Base-by-base conservation (phyloP, 176 grass and related monocot species). In the Bromus sterilis region DNA sequence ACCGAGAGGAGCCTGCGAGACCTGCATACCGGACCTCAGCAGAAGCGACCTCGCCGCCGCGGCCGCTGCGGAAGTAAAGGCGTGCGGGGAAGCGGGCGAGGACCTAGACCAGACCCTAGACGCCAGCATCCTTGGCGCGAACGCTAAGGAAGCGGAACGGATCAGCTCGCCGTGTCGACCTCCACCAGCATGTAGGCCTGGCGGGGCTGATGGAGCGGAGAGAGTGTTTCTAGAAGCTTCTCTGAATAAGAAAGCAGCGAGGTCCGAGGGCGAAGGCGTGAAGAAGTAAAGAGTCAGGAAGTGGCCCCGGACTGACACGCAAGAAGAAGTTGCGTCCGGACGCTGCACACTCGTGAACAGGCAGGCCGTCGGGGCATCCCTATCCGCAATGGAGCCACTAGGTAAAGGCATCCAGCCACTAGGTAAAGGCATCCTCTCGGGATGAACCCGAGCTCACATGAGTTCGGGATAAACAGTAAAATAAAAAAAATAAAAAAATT, bases 51-150 rank as follows among this genome's bases (percentile, higher is more conserved):
- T 70, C 71, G 53, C 85, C 71, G 64, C 36, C 35, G 46, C 20
- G 7, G 48, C 35, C 21, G 71, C 30, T 24, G 51, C 30, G 3
- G 66, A 41, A 9, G 42, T 24, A 40, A n/a, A 30, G 26, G 78
- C 78, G 2, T 64, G 77, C 48, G 68, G 63, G 33, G 66, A 63
- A 21, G 23, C 58, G 1, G 43, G 40, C 40, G 83, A 71, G 43
- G 40, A 43, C 78, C 78, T 89, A 21, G 82, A 80, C 53, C 71
- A 61, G 32, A 33, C 55, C 82, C 53, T 85, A 21, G 87, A 56
- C 62, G 71, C 62, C 53, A 81, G 63, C 82, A 89, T 89, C 64
- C 32, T 55, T 13, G 10, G 61, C 35, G 23, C n/a, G 6, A n/a
- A 9, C 48, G 35, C 69, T 2, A 42, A 60, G 55, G 5, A 15